These are phyloP conservation scores for Plasmodium inui DNA, from an alignment of 169 alveolate genomes.

Conservation along the genomic window DNA sequence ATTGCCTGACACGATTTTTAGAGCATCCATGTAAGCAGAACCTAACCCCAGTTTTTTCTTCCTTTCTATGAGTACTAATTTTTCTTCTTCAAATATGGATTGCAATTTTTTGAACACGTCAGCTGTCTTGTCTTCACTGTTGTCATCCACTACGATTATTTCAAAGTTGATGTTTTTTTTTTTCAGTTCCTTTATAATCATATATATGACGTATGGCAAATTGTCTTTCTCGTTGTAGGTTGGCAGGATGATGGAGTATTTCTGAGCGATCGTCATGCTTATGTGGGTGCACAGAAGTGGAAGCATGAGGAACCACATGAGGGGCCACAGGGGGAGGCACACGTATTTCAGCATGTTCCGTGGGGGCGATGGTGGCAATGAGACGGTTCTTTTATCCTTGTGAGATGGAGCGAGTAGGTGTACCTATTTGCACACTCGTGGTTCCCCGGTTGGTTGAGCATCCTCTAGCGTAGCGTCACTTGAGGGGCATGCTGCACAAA, in stretches of 20 bases:
- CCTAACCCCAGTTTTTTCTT: constrained; percentile 97
- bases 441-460: background rate
- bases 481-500: background rate
- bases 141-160: constrained; percentile 95
- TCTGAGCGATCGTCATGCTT: constrained; percentile 14
- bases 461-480: background rate
- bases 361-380: background rate
- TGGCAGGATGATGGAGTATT: constrained; percentile 94
- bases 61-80: constrained; percentile 86
- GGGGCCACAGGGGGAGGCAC: background rate
- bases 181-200: constrained; percentile 89
- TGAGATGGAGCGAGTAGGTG: background rate
- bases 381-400: background rate
- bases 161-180: constrained; percentile 91
- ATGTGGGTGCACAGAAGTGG: background rate
- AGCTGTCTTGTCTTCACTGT: constrained; percentile 96
- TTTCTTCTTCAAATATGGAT: constrained; percentile 66
- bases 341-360: constrained; percentile 2
- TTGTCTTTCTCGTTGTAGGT: constrained; percentile 97
- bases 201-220: constrained; percentile 91
- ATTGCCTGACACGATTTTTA: constrained; percentile 91
- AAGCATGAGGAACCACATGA: background rate
- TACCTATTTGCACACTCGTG: background rate
- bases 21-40: constrained; percentile 96
- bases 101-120: constrained; percentile 63